Evolutionary conservation across 257 asterid genomes (phyloP).

Genomic region (Verbascum thapsus): DNA sequence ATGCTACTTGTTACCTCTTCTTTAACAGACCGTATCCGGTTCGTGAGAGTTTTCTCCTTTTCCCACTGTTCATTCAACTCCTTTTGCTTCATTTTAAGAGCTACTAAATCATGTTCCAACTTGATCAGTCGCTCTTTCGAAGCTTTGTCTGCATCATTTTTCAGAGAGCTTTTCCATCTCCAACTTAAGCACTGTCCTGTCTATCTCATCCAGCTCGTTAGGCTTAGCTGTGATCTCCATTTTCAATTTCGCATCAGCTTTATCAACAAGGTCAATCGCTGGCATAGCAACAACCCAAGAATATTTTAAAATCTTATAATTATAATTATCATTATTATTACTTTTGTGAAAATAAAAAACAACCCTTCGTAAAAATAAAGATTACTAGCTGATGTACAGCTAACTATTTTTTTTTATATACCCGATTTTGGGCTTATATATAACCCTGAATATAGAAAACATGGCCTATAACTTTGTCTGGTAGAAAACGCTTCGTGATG

Average conservation of each 20-base stretch:
- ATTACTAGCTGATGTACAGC: too few relatives aligned
- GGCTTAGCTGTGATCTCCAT: constrained; percentile 98
- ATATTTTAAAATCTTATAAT: too few relatives aligned
- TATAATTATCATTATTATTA: too few relatives aligned
- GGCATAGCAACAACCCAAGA: constrained; percentile 27
- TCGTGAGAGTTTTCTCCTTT: constrained; percentile 74
- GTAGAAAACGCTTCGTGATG: constrained; percentile 88
- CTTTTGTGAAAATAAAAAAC: too few relatives aligned
- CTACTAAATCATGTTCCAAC: constrained; percentile 73
- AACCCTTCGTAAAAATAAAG: too few relatives aligned
- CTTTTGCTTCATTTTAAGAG: constrained; percentile 66
- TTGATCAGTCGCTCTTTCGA: constrained; percentile 79
- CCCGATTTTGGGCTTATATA: too few relatives aligned
- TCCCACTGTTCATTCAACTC: constrained; percentile 85
- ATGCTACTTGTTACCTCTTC: constrained; percentile 75
- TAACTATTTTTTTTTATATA: too few relatives aligned
- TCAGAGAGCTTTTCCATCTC: constrained; percentile 90
- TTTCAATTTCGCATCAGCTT: constrained; percentile 94
- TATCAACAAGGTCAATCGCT: constrained; percentile 97
- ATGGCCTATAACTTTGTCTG: constrained; percentile 78
- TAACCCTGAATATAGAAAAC: background rate
- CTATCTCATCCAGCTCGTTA: constrained; percentile 77
- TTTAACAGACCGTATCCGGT: constrained; percentile 69
- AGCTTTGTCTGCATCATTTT: constrained; percentile 80
- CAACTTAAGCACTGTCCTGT: constrained; percentile 78